These are phyloP conservation scores for Ramaria sp. DNA, from an alignment of 768 basidiomycete genomes.

Conservation along the genomic window DNA sequence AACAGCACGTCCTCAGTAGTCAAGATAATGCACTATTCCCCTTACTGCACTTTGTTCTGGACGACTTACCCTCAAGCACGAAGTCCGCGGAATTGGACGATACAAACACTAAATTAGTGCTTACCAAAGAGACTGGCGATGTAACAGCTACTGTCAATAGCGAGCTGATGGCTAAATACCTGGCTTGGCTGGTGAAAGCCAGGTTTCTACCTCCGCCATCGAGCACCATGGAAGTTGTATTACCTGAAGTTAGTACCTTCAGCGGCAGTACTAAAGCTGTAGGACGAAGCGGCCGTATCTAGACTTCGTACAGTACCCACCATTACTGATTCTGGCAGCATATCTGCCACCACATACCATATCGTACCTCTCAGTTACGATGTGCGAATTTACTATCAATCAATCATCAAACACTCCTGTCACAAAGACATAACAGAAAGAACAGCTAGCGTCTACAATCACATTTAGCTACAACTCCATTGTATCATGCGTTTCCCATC, in stretches of 20 bases:
- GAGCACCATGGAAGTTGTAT: not conserved
- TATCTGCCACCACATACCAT: not conserved
- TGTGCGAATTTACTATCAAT: too few relatives aligned
- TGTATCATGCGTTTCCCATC: slow-evolving; percentile 77
- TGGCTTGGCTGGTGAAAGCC: slow-evolving; percentile 85
- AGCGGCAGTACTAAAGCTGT: slow-evolving; percentile 1
- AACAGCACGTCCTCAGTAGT: slow-evolving; percentile 87
- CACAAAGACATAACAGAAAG: too few relatives aligned
- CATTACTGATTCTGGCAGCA: too few relatives aligned
- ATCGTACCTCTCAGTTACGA: too few relatives aligned
- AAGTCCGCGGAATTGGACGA: slow-evolving; percentile 89
- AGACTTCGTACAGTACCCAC: too few relatives aligned
- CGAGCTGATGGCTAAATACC: slow-evolving; percentile 71
- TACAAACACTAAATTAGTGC: slow-evolving; percentile 60
- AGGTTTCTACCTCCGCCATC: slow-evolving; percentile 61
- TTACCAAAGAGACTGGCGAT: slow-evolving; percentile 30
- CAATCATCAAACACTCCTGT: too few relatives aligned
- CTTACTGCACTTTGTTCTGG: slow-evolving; percentile 90
- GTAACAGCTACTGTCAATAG: slow-evolving; percentile 52
- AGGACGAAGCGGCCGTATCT: not conserved
- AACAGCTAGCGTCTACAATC: too few relatives aligned
- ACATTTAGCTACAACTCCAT: slow-evolving; percentile 52
- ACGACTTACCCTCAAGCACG: slow-evolving; percentile 94
- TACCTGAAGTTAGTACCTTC: slow-evolving; percentile 4
- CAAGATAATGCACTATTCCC: slow-evolving; percentile 98